A percentile compares a stretch with the other conserved stretches of the same genome.
Evolutionary conservation across 1,284 basidiomycete species (phyloP).

Genomic region (Cryptococcus deneoformans): DNA sequence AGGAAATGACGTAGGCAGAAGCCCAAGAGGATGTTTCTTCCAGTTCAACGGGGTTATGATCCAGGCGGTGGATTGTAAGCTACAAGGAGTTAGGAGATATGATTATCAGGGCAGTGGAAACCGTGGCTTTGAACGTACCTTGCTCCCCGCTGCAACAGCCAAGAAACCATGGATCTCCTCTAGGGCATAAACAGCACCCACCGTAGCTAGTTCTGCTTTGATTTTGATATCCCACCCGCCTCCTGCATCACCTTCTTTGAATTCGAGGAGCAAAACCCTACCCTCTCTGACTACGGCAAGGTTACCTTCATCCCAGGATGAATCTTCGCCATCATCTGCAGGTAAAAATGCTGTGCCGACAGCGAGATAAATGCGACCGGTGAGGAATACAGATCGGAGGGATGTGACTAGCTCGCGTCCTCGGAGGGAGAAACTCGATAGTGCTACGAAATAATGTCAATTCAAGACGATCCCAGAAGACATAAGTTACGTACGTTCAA

Average conservation of each 20-base stretch:
- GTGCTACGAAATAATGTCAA: neutral
- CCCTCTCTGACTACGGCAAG: conserved; percentile 35
- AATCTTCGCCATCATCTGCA: conserved; percentile 29
- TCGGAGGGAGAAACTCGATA: conserved; percentile 11
- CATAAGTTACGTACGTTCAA: conserved; percentile 57
- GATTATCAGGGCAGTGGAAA: neutral
- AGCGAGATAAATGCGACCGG: conserved; percentile 34
- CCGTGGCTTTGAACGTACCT: conserved; percentile 52
- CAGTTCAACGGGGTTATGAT: conserved; percentile 26
- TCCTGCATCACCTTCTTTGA: conserved; percentile 2
- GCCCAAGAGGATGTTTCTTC: conserved; percentile 60
- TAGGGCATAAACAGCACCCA: conserved; percentile 42
- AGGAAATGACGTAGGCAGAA: conserved; percentile 70
- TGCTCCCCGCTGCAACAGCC: conserved; percentile 68
- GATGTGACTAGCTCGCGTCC: conserved; percentile 32
- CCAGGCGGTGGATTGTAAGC: neutral
- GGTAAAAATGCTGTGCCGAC: conserved; percentile 43
- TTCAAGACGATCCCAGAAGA: neutral
- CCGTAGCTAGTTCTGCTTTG: conserved; percentile 20
- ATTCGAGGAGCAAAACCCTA: conserved; percentile 30
- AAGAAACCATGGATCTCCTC: conserved; percentile 45
- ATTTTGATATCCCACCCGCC: conserved; percentile 22
- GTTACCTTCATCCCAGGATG: conserved; percentile 18
- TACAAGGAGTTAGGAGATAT: conserved; percentile 31
- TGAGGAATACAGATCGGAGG: conserved; percentile 25